Base-by-base conservation (phyloP, 2,329 filamentous ascomycete species). In the Colletotrichum godetiae region DNA sequence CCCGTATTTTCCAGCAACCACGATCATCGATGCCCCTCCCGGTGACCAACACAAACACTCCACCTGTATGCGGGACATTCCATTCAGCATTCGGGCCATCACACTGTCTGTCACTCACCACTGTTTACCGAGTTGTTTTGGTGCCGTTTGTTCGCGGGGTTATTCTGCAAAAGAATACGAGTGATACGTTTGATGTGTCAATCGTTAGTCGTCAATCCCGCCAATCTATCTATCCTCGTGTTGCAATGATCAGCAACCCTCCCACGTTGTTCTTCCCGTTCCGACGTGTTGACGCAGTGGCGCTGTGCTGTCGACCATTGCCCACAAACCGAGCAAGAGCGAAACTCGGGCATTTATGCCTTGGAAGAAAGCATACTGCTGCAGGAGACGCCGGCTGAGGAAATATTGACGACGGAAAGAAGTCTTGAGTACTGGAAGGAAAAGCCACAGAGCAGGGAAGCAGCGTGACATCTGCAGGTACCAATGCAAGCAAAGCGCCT, bases 391-490 rank as follows among this genome's bases (percentile, higher is more conserved):
- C 6, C 7, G 31, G n/a, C 3, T 15, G 29, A 37, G 35, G 35
- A 46, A 24, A 22, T 35, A n/a, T 58, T 61, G 37, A 37, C 60
- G 49, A 52, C 33, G 31, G 29, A 19, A 33, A 53, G 12, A n/a
- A 42, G 13, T 13, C n/a, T 24, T 24, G 56, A 59, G 15, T 8
- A 37, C 19, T 4, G 35, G 33, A 15, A 61, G 12, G 15, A 55
- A 37, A 29, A 33, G 24, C 19, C 22, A 53, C 29, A 60, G 55
- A 56, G 56, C 35, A 61, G 60, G 11, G 31, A 59, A 8, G 11
- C 19, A 22, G 33, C 27, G 31, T 61, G 70, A 31, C 67, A 70
- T 60, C 70, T 73, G 70, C 70, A 73, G 70, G 67, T 70, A 70
- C 70, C 60, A 27, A 49, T 49, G 42, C 19, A 22, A 49, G 42